Evolutionary conservation across 768 basidiomycete species (phyloP).

Genomic region (Psilocybe sp.): DNA sequence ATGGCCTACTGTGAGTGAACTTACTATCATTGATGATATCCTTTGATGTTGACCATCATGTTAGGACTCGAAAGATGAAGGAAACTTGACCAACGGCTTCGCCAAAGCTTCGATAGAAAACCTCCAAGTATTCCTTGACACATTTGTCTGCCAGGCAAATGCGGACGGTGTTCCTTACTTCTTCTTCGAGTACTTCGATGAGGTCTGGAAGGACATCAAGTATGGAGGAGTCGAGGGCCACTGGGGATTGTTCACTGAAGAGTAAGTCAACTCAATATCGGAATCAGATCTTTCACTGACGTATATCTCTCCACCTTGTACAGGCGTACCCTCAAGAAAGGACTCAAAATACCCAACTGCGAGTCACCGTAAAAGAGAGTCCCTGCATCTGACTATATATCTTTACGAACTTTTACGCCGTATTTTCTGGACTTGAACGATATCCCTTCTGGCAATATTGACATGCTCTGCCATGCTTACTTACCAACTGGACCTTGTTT

Average conservation of each 20-base stretch:
- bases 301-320: neutral
- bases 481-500: too few species aligned
- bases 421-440: conserved; percentile 1
- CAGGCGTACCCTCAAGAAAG: conserved; percentile 66
- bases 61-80: conserved; percentile 55
- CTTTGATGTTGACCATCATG: neutral
- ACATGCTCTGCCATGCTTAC: too few species aligned
- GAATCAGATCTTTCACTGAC: neutral
- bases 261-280: conserved; percentile 29
- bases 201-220: conserved; percentile 70
- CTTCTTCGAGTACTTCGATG: conserved; percentile 84
- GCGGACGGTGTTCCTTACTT: conserved; percentile 76
- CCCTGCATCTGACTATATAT: neutral
- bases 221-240: conserved; percentile 81
- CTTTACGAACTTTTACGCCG: conserved; percentile 10
- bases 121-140: conserved; percentile 77
- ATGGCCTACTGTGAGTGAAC: conserved; percentile 57
- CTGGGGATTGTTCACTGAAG: conserved; percentile 46
- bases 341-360: conserved; percentile 64
- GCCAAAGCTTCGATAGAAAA: conserved; percentile 57
- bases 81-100: conserved; percentile 63
- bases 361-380: conserved; percentile 23
- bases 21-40: neutral
- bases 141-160: conserved; percentile 90
- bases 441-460: neutral